phyloP scores from a whole-genome alignment of 345 rosid genomes.

The Brassica napus region Da-Ae NC_063438.1:28292001-28292500 shows the following conservation, averaged over 20 bases:
- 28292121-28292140: background rate
- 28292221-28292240: background rate
- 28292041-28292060: constrained; percentile 34
- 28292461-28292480: constrained; percentile 18
- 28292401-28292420: constrained; percentile 97
- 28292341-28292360: constrained; percentile 99
- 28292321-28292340: constrained; percentile 30
- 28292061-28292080: constrained; percentile 18
- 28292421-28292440: constrained; percentile 32
- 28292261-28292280: constrained; percentile 9
- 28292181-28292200: background rate
- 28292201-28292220: background rate
- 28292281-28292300: constrained; percentile 4
- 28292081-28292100: constrained; percentile 10
- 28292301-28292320: background rate
- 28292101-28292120: too few relatives aligned
- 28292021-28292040: constrained; percentile 87
- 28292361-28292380: constrained; percentile 95
- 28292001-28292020: constrained; percentile 80
- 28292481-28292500: background rate
- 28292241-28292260: background rate
- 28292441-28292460: constrained; percentile 17
- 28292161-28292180: background rate
- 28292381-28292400: constrained; percentile 97
- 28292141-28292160: background rate